Evolutionary conservation across 2,329 filamentous ascomycete species (phyloP), one percentile per base, ranked within the genome.

Genomic region (Nemania sp.): DNA sequence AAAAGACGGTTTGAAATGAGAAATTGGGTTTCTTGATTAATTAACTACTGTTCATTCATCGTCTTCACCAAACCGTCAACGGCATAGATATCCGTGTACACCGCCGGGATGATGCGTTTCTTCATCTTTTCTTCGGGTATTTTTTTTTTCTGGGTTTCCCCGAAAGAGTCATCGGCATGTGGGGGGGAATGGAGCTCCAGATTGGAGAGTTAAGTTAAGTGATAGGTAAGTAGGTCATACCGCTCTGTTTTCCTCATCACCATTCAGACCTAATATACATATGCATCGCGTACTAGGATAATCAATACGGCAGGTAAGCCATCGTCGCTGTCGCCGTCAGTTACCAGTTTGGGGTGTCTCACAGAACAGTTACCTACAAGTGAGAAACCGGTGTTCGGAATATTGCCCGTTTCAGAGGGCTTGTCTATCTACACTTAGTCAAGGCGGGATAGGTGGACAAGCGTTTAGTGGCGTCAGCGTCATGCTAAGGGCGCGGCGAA

Each of bases 101-200:
- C 51, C 51, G 51, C 18, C 26, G 47, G 3, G n/a, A n/a, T n/a
- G n/a, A n/a, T n/a, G n/a, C n/a, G n/a, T n/a, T n/a, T n/a, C n/a
- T n/a, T n/a, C n/a, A n/a, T n/a, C n/a, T n/a, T n/a, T n/a, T n/a
- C n/a, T n/a, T n/a, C 32, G 32, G 32, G 32, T 35, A 47, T 27
- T 52, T 15, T 52, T 29, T 52, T n/a, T 13, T n/a, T 13, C 54
- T n/a, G n/a, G n/a, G n/a, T n/a, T 55, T 68, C 43, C 15, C 68
- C 70, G 68, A 57, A 62, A 47, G 72, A 75, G 74, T 75, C 74
- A 75, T 65, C 73, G 70, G 71, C 56, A 38, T 11, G 13, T 15
- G n/a, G n/a, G n/a, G 22, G 41, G 13, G 35, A 45, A 43, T 20
- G 13, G 38, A 41, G 41, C 18, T 45, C n/a, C 18, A 18, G 15